Base-by-base conservation (phyloP, 306 rosid genomes). In the Begonia fuchsioides region DNA sequence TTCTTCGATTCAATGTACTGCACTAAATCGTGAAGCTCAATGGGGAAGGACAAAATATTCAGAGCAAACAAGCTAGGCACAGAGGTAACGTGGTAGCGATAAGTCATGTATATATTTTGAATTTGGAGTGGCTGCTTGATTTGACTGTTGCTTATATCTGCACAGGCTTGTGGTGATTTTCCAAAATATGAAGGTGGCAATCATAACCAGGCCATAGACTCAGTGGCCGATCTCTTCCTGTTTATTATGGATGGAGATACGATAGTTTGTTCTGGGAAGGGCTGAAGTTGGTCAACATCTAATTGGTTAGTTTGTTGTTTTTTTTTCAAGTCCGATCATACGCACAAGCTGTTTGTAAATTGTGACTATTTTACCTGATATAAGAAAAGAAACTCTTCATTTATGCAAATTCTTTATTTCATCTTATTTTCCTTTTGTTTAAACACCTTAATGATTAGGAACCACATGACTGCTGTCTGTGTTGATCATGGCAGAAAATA, bases 161-260 rank as follows among this genome's bases (percentile, higher is more conserved):
- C 60, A 65, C 86, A 88, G 96, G 83, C 96, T 5, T 88, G 83
- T 62, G 96, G 96, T 41, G 77, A 82, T 15, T 83, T 78, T 64
- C 15, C 47, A 49, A 88, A 93, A 68, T 56, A 81, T 57, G 80
- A 76, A 14, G 93, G 96, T 57, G 93, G 96, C 18, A 67, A 83
- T 38, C 81, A 90, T 3, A 86, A 88, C 13, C 86, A 78, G 51
- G 78, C 12, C 76, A 64, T 47, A 63, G 76, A 11, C 90, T 80
- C 17, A 81, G 96, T 44, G 93, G 96, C 6, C 83, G 78, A 45
- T 49, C 6, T 26, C 93, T 6, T 26, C 8, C 8, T 2, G 35
- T 26, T 26, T 26, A 26, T 26, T 26, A 26, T 26, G 35, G 8
- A 26, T 4, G 35, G 35, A 8, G 8, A 26, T 26, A 26, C 7